Base-by-base conservation (phyloP, 1,139 yeast genomes). In the Magnusiomyces clavatus region DNA sequence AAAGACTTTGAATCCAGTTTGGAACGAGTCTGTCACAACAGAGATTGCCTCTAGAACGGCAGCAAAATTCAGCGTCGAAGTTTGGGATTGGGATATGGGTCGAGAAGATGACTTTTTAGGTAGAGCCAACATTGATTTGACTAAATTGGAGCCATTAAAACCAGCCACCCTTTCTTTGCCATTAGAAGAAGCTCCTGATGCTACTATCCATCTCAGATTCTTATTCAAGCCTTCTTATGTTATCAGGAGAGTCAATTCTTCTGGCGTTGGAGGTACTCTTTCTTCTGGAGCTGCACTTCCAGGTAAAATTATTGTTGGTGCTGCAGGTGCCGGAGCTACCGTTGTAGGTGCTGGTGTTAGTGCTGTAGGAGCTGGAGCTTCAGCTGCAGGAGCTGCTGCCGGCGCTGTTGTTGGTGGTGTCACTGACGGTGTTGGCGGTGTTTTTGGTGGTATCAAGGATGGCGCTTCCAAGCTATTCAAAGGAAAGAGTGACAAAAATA, bases 21-120 rank as follows among this genome's bases (percentile, higher is more conserved):
- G 94, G 92, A 83, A 90, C 65, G 95, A 87, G 69, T 69, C 67
- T 53, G 64, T 77, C 56, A 72, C 77, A 19, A 72, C 81, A 36
- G 73, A 75, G 29, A 78, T 85, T 24, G 65, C 71, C 41, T 78
- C 85, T 65, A 78, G 86, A 63, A 79, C 77, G 53, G 82, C 81
- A 63, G 79, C 88, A 12, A 67, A 69, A 3, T 68, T 90, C 54
- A 71, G 72, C 54, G 74, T 86, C 48, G 78, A 75, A 52, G 80
- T 86, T 36, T 76, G 67, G 61, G 98, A 92, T 66, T 90, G 97
- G 96, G 98, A 92, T 69, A 80, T 90, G 59, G 96, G 96, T 57
- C 87, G 82, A 57, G 80, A 78, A 57, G 94, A 92, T 67, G 97
- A 92, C 67, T 74, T 77, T 56, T 74, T 92, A 54, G 96, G 97